A percentile compares a stretch with the other conserved stretches of the same genome.
phyloP scores from a whole-genome alignment of 2,329 filamentous ascomycete genomes.

The Fusarium napiforme region DNA sequence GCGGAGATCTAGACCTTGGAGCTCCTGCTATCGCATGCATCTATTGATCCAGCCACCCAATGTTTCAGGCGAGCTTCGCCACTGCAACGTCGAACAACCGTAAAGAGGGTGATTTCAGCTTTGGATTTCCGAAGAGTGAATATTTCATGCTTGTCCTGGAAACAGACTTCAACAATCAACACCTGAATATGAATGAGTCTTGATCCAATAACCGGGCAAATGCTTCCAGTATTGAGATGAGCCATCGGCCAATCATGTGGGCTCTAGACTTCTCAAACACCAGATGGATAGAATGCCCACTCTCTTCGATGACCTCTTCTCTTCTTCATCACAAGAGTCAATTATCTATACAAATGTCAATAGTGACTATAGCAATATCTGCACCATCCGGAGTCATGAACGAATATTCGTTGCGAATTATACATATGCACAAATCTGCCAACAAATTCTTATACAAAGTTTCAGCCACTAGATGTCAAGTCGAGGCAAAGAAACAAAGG shows the following conservation, averaged over 20 bases:
- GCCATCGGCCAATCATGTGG: not conserved
- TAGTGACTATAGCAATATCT: not conserved
- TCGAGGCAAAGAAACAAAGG: conserved; percentile 7
- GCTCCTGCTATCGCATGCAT: not conserved
- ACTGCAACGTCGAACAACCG: not conserved
- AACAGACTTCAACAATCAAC: not conserved
- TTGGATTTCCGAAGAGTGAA: not conserved
- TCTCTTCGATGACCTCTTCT: not conserved
- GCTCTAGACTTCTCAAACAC: not conserved
- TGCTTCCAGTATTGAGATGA: not conserved
- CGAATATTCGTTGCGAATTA: not conserved
- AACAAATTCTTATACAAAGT: conserved; percentile 5
- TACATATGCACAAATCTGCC: not conserved
- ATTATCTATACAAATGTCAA: not conserved
- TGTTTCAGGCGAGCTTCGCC: not conserved
- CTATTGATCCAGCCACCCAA: not conserved
- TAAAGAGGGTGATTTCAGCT: not conserved
- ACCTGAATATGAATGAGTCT: not conserved
- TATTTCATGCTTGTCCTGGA: not conserved
- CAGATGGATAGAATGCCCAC: not conserved
- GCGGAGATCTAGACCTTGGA: not conserved
- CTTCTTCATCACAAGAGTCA: not conserved
- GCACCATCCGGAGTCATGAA: not conserved
- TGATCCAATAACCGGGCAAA: not conserved
- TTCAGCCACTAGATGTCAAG: conserved; percentile 20